Evolutionary conservation across 2,329 filamentous ascomycete genomes (phyloP).

Genomic region (Neoscytalidium dimidiatum): DNA sequence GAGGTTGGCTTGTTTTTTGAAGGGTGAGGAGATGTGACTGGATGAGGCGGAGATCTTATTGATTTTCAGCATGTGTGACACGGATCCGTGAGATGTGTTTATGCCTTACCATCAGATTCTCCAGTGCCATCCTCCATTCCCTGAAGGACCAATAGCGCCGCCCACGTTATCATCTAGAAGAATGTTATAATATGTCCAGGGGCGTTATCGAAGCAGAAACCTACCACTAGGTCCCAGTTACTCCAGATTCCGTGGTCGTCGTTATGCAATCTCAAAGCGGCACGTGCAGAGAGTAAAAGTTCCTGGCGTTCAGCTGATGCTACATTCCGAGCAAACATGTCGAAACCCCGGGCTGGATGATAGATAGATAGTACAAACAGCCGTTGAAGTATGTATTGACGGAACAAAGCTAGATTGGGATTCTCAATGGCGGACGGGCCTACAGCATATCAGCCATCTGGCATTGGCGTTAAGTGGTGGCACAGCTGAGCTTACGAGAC

Average conservation of each 20-base stretch:
- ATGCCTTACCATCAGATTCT: slow-evolving; percentile 26
- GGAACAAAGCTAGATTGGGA: slow-evolving; percentile 40
- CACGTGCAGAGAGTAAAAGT: slow-evolving; percentile 44
- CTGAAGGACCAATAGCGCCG: slow-evolving; percentile 47
- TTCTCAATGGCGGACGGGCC: slow-evolving; percentile 32
- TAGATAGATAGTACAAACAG: slow-evolving; percentile 48
- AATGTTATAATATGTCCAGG: neutral
- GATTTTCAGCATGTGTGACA: neutral
- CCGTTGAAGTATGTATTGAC: slow-evolving; percentile 47
- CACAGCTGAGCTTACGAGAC: neutral
- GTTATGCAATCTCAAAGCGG: slow-evolving; percentile 43
- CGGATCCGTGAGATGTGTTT: neutral
- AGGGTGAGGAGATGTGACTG: slow-evolving; percentile 22
- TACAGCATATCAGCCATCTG: slow-evolving; percentile 20
- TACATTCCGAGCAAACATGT: slow-evolving; percentile 42
- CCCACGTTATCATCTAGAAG: slow-evolving; percentile 45
- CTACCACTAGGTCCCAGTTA: slow-evolving; percentile 44
- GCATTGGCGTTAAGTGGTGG: neutral
- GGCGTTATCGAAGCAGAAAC: neutral
- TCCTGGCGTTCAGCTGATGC: slow-evolving; percentile 45
- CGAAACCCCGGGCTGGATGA: slow-evolving; percentile 43
- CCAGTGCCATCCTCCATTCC: slow-evolving; percentile 44
- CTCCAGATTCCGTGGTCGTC: slow-evolving; percentile 47
- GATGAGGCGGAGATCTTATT: slow-evolving; percentile 20
- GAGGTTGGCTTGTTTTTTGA: slow-evolving; percentile 22